Evolutionary conservation across 805 yeast genomes (phyloP), one percentile per base, ranked within the genome.

Genomic region (Wickerhamiella siamensis): DNA sequence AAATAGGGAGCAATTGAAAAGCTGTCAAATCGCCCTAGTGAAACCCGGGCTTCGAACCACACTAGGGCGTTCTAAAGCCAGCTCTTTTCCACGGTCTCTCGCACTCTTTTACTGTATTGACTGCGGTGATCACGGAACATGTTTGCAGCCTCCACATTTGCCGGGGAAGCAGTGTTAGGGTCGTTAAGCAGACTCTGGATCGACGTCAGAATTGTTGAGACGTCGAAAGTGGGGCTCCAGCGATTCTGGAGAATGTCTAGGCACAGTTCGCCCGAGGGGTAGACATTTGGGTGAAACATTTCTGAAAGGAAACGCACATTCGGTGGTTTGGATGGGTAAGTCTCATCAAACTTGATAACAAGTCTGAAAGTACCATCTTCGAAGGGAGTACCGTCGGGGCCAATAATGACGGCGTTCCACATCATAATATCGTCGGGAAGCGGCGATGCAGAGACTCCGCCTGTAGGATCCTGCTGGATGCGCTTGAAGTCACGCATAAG

Each of bases 171-270:
- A 38, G 87, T 93, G 59, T 91, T 91, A 15, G 98, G 98, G 59
- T 91, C 98, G 62, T 91, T 91, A 52, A 91, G 68, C 48, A 91
- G 70, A 47, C 66, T 58, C 44, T 91, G 98, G 44, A 91, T 77
- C 21, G 95, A 83, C 1, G 98, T 91, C 52, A 91, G 69, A 43
- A 91, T 88, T 10, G 95, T 84, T 9, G 95, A 86, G 31, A 91
- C 98, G 57, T 91, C 98, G 58, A 88, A 91, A 1, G 98, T 91
- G 10, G 98, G 98, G 20, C 94, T 81, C 98, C 98, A 91, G 58
- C 97, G 71, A 65, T 88, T 91, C 59, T 91, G 98, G 51, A 91
- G 67, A 51, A 91, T 91, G 64, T 91, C 98, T 48, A 91, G 71
- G 65, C 98, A 91, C 48, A 91, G 74, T 56, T 91, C 97, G 20